Base-by-base conservation (phyloP, 108 stramenopile species). In the Stephanodiscus minutulus region DNA sequence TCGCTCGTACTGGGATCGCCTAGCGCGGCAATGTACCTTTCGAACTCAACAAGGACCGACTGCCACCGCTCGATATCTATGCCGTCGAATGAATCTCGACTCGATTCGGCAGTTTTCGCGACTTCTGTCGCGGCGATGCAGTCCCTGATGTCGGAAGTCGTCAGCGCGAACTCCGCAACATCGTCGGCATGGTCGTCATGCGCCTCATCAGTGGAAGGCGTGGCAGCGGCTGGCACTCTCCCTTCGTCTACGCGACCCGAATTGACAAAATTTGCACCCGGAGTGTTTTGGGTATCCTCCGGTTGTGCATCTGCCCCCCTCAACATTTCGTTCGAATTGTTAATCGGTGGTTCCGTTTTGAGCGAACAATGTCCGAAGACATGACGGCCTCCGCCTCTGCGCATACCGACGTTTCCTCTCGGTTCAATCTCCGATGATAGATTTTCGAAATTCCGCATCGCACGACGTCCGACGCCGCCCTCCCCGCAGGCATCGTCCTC, bases 11-110 rank as follows among this genome's bases (percentile, higher is more conserved):
- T 12, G 28, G 60, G 24, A 46, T 68, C 54, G 21, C 44, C 59
- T 1, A 79, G 33, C 22, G 78, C 50, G 56, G 61, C 24, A 49
- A 79, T 29, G 46, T 68, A 79, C 28, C 28, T 46, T 43, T 79
- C 10, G 56, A 79, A 79, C 25, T 44, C 36, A 18, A 58, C 39
- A 53, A 79, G 52, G 37, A 70, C 41, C 49, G 61, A 39, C 52
- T 67, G 71, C 12, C 68, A 68, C 2, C 59, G 48, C 28, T 33
- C 62, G 11, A 73, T 36, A 25, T 79, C 72, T 10, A 73, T 33
- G 57, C 67, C 55, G 7, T 33, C 6, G 39, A 65, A 70, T 17
- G 52, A 44, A 47, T 79, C 67, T 21, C 43, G 10, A 22, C 36
- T 21, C n/a, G 44, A 25, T 22, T 49, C 48, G 49, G 41, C 9